phyloP scores from a whole-genome alignment of 176 grass and related monocot genomes.

The Metroxylon sagu region DNA sequence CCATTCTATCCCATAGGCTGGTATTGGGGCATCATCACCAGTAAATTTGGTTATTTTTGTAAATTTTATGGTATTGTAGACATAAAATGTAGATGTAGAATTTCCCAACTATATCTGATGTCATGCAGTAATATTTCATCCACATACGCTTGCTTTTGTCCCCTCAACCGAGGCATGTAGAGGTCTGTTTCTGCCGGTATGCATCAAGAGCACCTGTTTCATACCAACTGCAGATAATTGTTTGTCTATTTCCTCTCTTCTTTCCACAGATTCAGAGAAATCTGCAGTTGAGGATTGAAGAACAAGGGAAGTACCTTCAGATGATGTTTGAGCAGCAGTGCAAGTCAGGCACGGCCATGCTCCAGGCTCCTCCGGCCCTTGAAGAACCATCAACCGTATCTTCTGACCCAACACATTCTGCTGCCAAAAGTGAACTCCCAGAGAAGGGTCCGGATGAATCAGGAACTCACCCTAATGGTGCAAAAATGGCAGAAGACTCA shows the following conservation, averaged over 20 bases:
- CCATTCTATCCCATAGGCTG: too few relatives aligned
- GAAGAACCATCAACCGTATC: not conserved
- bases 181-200: too few relatives aligned
- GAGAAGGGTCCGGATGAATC: slow-evolving; percentile 5
- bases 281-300: slow-evolving; percentile 73
- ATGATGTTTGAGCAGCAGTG: slow-evolving; percentile 88
- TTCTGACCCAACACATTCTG: not conserved
- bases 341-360: slow-evolving; percentile 26
- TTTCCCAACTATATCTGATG: too few relatives aligned
- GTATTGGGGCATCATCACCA: too few relatives aligned
- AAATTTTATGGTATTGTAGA: too few relatives aligned
- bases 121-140: too few relatives aligned
- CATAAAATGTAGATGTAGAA: too few relatives aligned
- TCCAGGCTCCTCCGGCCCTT: slow-evolving; percentile 24
- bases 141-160: too few relatives aligned
- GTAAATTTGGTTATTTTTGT: too few relatives aligned
- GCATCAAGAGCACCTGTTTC: too few relatives aligned
- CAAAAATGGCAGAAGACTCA: slow-evolving; percentile 1
- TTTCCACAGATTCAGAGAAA: slow-evolving; percentile 69
- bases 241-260: not conserved
- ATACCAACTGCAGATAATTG: too few relatives aligned
- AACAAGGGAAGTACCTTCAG: slow-evolving; percentile 79
- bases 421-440: slow-evolving; percentile 5
- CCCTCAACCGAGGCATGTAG: too few relatives aligned
- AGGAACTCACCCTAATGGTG: slow-evolving; percentile 1